Base-by-base conservation (phyloP, 768 basidiomycete species). In the Boletus subcaerulescens region DNA sequence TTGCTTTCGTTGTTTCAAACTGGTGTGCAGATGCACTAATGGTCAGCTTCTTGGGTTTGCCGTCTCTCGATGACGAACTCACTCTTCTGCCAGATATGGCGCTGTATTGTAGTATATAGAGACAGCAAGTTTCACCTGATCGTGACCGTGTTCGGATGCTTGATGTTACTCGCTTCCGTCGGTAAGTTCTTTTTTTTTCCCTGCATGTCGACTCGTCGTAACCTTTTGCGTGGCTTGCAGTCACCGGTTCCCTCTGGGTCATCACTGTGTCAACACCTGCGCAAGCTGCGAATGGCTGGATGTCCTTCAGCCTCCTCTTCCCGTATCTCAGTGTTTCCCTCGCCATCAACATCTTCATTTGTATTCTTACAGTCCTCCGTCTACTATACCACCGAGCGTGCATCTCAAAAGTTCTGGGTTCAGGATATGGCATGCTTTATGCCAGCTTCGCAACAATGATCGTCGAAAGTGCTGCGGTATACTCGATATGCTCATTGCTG, bases 311-410 rank as follows among this genome's bases (percentile, higher is more conserved):
- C 48, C 64, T 66, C 17, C 71, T 71, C 22, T 65, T 71, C 41
- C 72, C 72, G 0, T 72, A 68, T 40, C 56, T 71, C 47, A 62
- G 62, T 9, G 63, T 74, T 18, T 73, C 73, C 10, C 64, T 73
- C 24, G 61, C 60, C 18, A 68, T 65, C 60, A 73, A 72, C 32
- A 55, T 74, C 48, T 13, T 66, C 56, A 58, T 72, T 32, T 71
- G 68, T 26, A 49, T 66, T 11, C 52, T 72, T 8, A 73, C 70
- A 0, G 70, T 70, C 48, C 1, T 62, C 8, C 73, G 73, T 17
- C 53, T 73, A 10, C 48, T 74, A 3, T 64, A 67, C 41, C 71
- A 69, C 52, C 61, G 67, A 38, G 48, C 58, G 22, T 62, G 59
- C 49, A 62, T 65, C 46, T 59, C 61, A 24, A 65, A 32, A 29